Evolutionary conservation across 2,329 filamentous ascomycete species (phyloP).

Genomic region (Botrytis deweyae): DNA sequence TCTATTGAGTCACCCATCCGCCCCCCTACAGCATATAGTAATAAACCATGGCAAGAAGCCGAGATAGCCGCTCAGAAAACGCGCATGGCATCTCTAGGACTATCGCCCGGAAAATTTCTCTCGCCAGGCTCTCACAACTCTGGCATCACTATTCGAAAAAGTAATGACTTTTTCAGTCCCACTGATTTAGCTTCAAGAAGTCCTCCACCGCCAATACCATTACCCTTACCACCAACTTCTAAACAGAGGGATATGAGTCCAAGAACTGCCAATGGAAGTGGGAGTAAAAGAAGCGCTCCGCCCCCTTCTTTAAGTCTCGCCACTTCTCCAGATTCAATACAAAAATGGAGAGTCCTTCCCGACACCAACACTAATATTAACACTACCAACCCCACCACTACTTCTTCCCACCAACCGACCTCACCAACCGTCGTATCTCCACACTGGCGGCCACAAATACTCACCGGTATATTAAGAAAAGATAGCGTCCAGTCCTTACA

Average conservation of each 20-base stretch:
- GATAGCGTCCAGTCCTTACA: slow-evolving; percentile 15
- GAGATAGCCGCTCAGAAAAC: slow-evolving; percentile 31
- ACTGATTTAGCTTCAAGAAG: slow-evolving; percentile 17
- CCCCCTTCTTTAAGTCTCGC: neutral
- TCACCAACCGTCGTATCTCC: slow-evolving; percentile 30
- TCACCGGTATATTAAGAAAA: slow-evolving; percentile 3
- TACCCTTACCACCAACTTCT: slow-evolving; percentile 39
- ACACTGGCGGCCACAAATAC: slow-evolving; percentile 32
- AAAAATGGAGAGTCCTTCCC: slow-evolving; percentile 32
- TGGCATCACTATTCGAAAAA: slow-evolving; percentile 17
- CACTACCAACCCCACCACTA: neutral
- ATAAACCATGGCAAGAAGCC: slow-evolving; percentile 32
- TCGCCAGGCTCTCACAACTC: neutral
- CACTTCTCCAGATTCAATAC: neutral
- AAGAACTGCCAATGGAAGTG: too few species aligned
- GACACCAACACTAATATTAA: neutral
- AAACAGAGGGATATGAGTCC: slow-evolving; percentile 7
- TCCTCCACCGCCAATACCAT: slow-evolving; percentile 48
- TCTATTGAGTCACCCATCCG: slow-evolving; percentile 25
- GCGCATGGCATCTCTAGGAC: slow-evolving; percentile 16
- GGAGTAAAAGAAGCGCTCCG: slow-evolving; percentile 3
- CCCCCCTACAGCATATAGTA: neutral
- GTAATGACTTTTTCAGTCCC: slow-evolving; percentile 22
- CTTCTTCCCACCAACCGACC: neutral
- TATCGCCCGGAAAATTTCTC: slow-evolving; percentile 9